Conservation (phyloP, 2,329 filamentous ascomycete species). For the Raffaelea albimanens region DNA sequence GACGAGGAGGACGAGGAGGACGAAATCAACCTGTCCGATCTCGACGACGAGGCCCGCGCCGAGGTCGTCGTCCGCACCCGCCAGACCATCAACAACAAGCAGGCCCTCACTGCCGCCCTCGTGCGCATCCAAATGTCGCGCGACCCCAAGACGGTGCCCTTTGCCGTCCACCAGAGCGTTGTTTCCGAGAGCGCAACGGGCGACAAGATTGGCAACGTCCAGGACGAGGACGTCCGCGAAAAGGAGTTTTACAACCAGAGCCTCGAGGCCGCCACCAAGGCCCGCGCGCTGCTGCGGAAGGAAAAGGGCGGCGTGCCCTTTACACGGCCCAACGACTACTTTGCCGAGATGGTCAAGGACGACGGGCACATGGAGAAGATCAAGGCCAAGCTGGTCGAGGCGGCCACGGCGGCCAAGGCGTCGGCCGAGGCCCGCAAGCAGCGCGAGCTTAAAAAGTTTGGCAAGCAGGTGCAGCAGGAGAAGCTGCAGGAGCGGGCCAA, state of each 20-base stretch:
- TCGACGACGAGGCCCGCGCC: conserved; percentile 63
- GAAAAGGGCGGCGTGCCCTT: conserved; percentile 66
- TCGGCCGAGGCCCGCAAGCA: conserved; percentile 83
- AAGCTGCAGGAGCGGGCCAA: conserved; percentile 92
- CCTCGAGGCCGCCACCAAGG: conserved; percentile 66
- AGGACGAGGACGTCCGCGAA: conserved; percentile 88
- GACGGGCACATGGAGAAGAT: conserved; percentile 98
- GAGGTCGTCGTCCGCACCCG: conserved; percentile 85
- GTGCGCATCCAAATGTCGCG: conserved; percentile 67
- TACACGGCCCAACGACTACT: conserved; percentile 85
- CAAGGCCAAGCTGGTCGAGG: conserved; percentile 85
- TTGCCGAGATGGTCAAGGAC: conserved; percentile 97
- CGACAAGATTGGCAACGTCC: conserved; percentile 65
- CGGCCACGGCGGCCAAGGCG: conserved; percentile 87
- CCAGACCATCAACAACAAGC: conserved; percentile 94
- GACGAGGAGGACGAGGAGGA: conserved; percentile 66
- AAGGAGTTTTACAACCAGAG: conserved; percentile 88
- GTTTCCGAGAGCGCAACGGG: conserved; percentile 52
- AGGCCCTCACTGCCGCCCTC: conserved; percentile 70
- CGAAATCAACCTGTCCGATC: conserved; percentile 79
- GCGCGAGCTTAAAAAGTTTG: conserved; percentile 96
- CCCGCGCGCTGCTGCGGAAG: conserved; percentile 63
- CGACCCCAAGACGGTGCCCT: conserved; percentile 46
- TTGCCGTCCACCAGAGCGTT: conserved; percentile 74
- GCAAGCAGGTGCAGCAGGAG: conserved; percentile 94